phyloP scores from a whole-genome alignment of 257 asterid species.

The Forsythia suspensa region DNA sequence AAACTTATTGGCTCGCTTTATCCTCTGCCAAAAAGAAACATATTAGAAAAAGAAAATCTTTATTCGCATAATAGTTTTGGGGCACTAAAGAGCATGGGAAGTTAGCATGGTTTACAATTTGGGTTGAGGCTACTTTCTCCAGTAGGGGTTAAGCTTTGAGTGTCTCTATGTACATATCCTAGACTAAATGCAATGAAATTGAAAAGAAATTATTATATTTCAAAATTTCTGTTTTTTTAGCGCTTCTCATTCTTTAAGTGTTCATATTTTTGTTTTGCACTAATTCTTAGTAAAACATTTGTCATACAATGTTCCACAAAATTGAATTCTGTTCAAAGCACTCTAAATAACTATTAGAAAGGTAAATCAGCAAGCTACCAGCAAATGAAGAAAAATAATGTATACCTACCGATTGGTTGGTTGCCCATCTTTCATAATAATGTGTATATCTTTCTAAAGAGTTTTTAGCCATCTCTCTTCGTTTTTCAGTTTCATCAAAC shows the following conservation, averaged over 20 bases:
- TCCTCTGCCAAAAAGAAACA: neutral
- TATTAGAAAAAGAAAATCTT: neutral
- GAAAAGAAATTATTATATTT: neutral
- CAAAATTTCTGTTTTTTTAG: neutral
- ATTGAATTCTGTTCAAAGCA: conserved; percentile 1
- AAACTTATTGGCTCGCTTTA: neutral
- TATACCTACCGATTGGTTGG: conserved; percentile 81
- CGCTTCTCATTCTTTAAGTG: neutral
- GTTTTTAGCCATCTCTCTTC: conserved; percentile 98
- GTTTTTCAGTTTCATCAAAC: conserved; percentile 90
- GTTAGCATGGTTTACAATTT: neutral
- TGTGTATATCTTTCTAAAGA: conserved; percentile 95
- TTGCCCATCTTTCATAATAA: conserved; percentile 98
- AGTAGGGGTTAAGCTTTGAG: conserved; percentile 16
- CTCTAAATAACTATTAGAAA: conserved; percentile 13
- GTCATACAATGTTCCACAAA: neutral
- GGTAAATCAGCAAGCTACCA: conserved; percentile 10
- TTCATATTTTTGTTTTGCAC: neutral
- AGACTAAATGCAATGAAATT: conserved; percentile 15
- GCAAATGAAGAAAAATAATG: neutral
- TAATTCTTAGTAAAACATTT: neutral
- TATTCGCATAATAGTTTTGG: conserved; percentile 6
- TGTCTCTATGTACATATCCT: conserved; percentile 9
- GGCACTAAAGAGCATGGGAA: neutral
- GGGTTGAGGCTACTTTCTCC: neutral